Evolutionary conservation across 495 filamentous ascomycete genomes (phyloP).

Genomic region (Penicillium subrubescens): DNA sequence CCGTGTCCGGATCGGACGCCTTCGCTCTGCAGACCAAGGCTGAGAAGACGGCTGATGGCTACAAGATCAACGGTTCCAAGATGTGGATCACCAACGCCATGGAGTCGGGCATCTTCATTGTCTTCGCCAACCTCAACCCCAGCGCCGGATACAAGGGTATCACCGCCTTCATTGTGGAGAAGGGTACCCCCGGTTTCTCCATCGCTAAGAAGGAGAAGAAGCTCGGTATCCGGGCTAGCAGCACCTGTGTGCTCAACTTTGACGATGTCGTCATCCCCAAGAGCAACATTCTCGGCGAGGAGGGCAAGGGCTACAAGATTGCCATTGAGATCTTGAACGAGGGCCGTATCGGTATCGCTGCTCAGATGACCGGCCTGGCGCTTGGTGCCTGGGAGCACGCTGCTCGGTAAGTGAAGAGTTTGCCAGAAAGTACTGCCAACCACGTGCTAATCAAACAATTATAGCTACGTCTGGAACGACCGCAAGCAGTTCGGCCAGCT

Average conservation of each 20-base stretch:
- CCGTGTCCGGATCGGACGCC: slow-evolving; percentile 89
- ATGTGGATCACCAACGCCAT: slow-evolving; percentile 99
- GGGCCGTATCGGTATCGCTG: slow-evolving; percentile 95
- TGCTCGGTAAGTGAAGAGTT: slow-evolving; percentile 57
- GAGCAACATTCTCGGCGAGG: slow-evolving; percentile 83
- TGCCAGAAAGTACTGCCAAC: background rate
- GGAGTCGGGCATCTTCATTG: slow-evolving; percentile 94
- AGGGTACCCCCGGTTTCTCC: slow-evolving; percentile 82
- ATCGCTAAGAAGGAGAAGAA: slow-evolving; percentile 99
- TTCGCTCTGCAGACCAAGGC: slow-evolving; percentile 93
- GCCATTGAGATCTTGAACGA: slow-evolving; percentile 97
- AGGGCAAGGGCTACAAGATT: slow-evolving; percentile 96
- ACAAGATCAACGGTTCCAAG: slow-evolving; percentile 86
- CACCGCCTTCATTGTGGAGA: slow-evolving; percentile 93
- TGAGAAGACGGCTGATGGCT: slow-evolving; percentile 72
- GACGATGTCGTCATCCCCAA: slow-evolving; percentile 91
- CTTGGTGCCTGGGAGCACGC: slow-evolving; percentile 96
- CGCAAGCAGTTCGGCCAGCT: slow-evolving; percentile 93
- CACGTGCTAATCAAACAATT: slow-evolving; percentile 6
- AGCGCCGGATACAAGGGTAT: slow-evolving; percentile 93
- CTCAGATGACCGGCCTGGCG: slow-evolving; percentile 97
- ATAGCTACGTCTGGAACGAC: slow-evolving; percentile 91
- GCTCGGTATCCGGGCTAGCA: slow-evolving; percentile 91
- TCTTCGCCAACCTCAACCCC: slow-evolving; percentile 92
- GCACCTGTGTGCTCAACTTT: slow-evolving; percentile 96